These are phyloP conservation scores for Pouteria campechiana DNA, from an alignment of 179 eudicot species.

Conservation along the genomic window DNA sequence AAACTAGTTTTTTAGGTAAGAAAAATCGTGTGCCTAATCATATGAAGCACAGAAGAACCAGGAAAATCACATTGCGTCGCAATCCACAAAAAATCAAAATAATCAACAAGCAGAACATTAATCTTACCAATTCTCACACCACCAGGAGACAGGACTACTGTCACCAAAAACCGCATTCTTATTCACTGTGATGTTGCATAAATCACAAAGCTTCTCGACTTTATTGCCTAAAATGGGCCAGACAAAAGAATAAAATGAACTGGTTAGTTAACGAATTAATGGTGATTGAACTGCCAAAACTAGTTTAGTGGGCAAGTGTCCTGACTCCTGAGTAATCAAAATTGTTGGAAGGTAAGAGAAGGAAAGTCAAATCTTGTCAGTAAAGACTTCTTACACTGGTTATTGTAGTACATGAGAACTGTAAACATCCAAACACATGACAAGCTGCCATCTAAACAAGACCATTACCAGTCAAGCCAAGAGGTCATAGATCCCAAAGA, in stretches of 20 bases:
- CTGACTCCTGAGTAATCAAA: too few species aligned
- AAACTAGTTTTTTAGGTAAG: too few species aligned
- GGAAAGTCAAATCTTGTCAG: neutral
- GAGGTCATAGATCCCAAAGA: constrained; percentile 95
- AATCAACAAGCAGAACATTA: neutral
- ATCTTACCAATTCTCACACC: constrained; percentile 80
- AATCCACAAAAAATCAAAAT: neutral
- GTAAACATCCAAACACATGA: too few species aligned
- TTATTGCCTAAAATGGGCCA: constrained; percentile 61
- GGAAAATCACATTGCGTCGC: too few species aligned
- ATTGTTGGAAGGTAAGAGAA: too few species aligned
- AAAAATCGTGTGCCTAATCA: too few species aligned
- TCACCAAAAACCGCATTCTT: constrained; percentile 98
- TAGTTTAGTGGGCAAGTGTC: too few species aligned
- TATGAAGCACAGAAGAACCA: too few species aligned
- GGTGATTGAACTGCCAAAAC: neutral
- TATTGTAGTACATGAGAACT: too few species aligned
- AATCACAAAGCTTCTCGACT: constrained; percentile 95
- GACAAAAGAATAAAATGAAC: neutral
- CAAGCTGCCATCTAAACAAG: too few species aligned
- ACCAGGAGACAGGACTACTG: constrained; percentile 87
- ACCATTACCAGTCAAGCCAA: constrained; percentile 76
- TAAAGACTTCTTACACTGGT: too few species aligned
- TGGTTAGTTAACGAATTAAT: too few species aligned
- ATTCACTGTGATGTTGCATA: constrained; percentile 91